Evolutionary conservation across 106 monocot species (phyloP), one percentile per base, ranked within the genome.

Genomic region (Hemerocallis citrina): DNA sequence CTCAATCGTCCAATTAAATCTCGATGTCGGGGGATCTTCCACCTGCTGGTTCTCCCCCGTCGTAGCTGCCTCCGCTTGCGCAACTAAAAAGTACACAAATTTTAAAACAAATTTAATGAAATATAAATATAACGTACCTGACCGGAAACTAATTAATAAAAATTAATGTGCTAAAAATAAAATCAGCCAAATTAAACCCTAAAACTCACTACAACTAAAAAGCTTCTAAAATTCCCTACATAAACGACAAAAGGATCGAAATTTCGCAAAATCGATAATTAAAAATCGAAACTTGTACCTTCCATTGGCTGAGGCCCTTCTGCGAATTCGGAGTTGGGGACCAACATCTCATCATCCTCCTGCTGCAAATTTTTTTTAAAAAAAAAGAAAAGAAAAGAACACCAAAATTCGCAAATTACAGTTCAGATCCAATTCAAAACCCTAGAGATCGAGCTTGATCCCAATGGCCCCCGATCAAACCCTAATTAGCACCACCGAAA

Each of bases 1-100:
- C 48, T 88, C 87, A 56, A 98, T 98, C 19, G 81, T 84, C 96
- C 96, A 91, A 3, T 84, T 86, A 68, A 88, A 98, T 51, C 75
- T 76, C 11, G 91, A 82, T 6, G 73, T 52, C 13, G 87, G 74
- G 46, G 91, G 91, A 55, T 98, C 96, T 60, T 98, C 96, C 51
- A 66, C 69, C 36, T 64, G 91, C 76, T 90, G 91, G 71, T 74
- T 77, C 61, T 98, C 96, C 0, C 80, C 81, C 3, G 81, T 81
- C 20, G 67, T 71, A n/a, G 51, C 77, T 45, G 81, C 43, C 47
- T 81, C 81, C 5, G 73, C 51, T 63, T 83, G 96, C 11, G 70
- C 69, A 27, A 79, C 77, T 74, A 66, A 21, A 48, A 63, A 55
- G 16, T 5, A 10, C 16, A 10, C 16, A 49, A 17, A 49, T 49